Evolutionary conservation across 192 early-diverging fungal genomes (phyloP).

Genomic region (Kickxella alabastrina): DNA sequence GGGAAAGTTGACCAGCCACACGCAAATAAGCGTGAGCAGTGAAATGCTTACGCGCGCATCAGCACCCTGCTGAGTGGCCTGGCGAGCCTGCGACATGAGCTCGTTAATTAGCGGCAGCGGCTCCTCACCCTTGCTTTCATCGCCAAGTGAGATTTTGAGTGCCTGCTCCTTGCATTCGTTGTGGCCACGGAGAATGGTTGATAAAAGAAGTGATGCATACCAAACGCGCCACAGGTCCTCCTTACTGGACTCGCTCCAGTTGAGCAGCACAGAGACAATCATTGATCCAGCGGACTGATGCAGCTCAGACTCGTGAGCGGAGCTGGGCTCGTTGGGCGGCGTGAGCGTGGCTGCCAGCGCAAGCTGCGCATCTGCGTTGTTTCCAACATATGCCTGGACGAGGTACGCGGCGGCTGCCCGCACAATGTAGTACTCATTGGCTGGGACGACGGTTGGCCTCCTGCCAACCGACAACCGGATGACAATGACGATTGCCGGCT

Average conservation of each 20-base stretch:
- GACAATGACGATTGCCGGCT: constrained; percentile 76
- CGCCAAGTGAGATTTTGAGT: constrained; percentile 67
- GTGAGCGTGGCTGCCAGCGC: constrained; percentile 82
- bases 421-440: constrained; percentile 62
- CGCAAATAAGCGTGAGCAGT: constrained; percentile 71
- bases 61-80: constrained; percentile 59
- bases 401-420: constrained; percentile 82
- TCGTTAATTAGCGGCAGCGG: constrained; percentile 86
- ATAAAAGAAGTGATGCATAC: constrained; percentile 83
- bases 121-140: constrained; percentile 72
- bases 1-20: constrained; percentile 83
- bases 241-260: constrained; percentile 60
- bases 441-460: constrained; percentile 41
- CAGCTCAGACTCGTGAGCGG: constrained; percentile 16
- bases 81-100: constrained; percentile 60
- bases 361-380: constrained; percentile 86
- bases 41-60: constrained; percentile 74
- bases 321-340: constrained; percentile 49
- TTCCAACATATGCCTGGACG: constrained; percentile 71
- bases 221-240: constrained; percentile 82
- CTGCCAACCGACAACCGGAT: constrained; percentile 71
- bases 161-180: constrained; percentile 73
- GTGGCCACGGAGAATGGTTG: constrained; percentile 75
- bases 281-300: constrained; percentile 84
- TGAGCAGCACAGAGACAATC: constrained; percentile 73